Evolutionary conservation across 257 asterid species (phyloP).

Genomic region (Solanum verrucosum): DNA sequence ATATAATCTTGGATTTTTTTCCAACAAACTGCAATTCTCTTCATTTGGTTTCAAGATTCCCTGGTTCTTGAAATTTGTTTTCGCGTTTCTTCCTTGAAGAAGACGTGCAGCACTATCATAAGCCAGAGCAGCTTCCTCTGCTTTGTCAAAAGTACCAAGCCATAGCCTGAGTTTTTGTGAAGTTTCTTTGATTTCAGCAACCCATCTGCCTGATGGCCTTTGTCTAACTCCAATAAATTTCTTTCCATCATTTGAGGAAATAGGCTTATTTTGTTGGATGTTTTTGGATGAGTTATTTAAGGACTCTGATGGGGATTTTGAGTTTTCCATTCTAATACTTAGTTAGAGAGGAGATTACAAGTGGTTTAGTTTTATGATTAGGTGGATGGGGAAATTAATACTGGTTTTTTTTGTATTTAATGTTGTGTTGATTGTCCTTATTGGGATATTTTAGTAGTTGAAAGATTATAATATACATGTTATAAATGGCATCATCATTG

Average conservation of each 20-base stretch:
- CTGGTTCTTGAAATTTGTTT: slow-evolving; percentile 20
- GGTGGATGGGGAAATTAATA: background rate
- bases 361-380: background rate
- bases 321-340: slow-evolving; percentile 5
- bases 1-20: slow-evolving; percentile 19
- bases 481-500: background rate
- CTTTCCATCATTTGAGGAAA: background rate
- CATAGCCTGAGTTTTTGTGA: slow-evolving; percentile 25
- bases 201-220: slow-evolving; percentile 34
- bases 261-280: background rate
- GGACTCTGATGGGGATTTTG: slow-evolving; percentile 2
- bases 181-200: slow-evolving; percentile 25
- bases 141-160: slow-evolving; percentile 27
- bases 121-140: slow-evolving; percentile 34
- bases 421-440: background rate
- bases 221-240: slow-evolving; percentile 28
- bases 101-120: slow-evolving; percentile 26
- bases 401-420: background rate
- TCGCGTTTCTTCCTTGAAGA: slow-evolving; percentile 22
- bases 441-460: background rate
- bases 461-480: background rate
- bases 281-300: background rate
- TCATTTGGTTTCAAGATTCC: background rate
- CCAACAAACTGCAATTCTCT: slow-evolving; percentile 9
- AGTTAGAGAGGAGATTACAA: background rate